phyloP scores from a whole-genome alignment of 176 grass and related monocot species.

The Oryza officinalis region DNA sequence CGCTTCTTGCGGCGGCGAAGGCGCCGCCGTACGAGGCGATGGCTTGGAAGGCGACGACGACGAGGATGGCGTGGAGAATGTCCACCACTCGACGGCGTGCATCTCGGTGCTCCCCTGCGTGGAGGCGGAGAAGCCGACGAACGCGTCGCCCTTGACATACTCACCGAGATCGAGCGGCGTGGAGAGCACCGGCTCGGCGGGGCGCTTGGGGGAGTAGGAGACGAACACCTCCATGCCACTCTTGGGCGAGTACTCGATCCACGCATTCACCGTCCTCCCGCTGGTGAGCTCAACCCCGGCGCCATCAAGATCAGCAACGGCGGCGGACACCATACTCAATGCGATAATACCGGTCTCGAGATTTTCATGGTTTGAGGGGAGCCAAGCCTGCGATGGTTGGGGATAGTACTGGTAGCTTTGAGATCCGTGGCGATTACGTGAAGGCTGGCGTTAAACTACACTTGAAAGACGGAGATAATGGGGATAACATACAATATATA shows the following conservation, averaged over 20 bases:
- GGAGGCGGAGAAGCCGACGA: slow-evolving; percentile 78
- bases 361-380: too few relatives aligned
- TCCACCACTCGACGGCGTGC: slow-evolving; percentile 95
- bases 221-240: slow-evolving; percentile 60
- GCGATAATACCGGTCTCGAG: too few relatives aligned
- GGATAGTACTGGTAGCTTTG: background rate
- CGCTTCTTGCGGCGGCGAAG: slow-evolving; percentile 9
- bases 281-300: slow-evolving; percentile 59
- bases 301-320: slow-evolving; percentile 52
- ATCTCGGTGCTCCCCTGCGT: slow-evolving; percentile 96
- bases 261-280: slow-evolving; percentile 65
- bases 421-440: background rate
- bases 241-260: slow-evolving; percentile 64
- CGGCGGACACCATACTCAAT: slow-evolving; percentile 59
- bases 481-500: slow-evolving; percentile 17
- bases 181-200: slow-evolving; percentile 49
- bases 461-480: background rate
- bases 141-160: slow-evolving; percentile 44
- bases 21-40: background rate
- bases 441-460: slow-evolving; percentile 3
- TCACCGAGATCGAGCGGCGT: slow-evolving; percentile 49
- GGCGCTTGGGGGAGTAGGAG: slow-evolving; percentile 57
- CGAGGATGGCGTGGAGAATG: slow-evolving; percentile 52
- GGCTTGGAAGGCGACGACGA: background rate
- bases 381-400: background rate